Evolutionary conservation across 305 asterid species (phyloP).

Genomic region (Rubia balearica): DNA sequence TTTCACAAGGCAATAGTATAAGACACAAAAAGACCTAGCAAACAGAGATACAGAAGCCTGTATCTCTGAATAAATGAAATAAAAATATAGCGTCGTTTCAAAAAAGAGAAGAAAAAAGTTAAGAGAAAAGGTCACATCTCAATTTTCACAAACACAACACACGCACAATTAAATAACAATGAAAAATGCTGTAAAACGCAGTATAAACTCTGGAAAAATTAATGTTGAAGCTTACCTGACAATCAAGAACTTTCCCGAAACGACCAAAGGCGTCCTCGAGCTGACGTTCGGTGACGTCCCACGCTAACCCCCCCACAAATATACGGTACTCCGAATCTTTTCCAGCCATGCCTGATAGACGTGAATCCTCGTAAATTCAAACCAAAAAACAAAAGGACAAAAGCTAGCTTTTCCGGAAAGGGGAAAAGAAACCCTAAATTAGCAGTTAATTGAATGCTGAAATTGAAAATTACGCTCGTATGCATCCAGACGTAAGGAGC

Average conservation of each 20-base stretch:
- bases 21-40: too few species aligned
- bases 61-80: background rate
- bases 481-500: background rate
- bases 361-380: background rate
- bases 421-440: background rate
- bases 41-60: background rate
- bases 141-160: background rate
- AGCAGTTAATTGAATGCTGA: background rate
- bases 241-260: constrained; percentile 71
- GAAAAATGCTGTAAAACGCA: background rate
- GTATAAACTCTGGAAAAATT: background rate
- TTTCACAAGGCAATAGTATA: background rate
- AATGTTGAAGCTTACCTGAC: constrained; percentile 55
- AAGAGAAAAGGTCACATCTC: background rate
- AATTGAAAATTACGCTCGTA: background rate
- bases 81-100: too few species aligned
- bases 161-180: background rate
- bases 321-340: constrained; percentile 75
- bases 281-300: constrained; percentile 85
- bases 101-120: too few species aligned
- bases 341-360: constrained; percentile 43
- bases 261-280: constrained; percentile 77
- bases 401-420: background rate
- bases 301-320: constrained; percentile 82
- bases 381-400: background rate